A percentile compares a stretch with the other conserved stretches of the same genome.
These are phyloP conservation scores for Dissophora globulifera DNA, from an alignment of 192 early-diverging fungal genomes.

Conservation along the genomic window DNA sequence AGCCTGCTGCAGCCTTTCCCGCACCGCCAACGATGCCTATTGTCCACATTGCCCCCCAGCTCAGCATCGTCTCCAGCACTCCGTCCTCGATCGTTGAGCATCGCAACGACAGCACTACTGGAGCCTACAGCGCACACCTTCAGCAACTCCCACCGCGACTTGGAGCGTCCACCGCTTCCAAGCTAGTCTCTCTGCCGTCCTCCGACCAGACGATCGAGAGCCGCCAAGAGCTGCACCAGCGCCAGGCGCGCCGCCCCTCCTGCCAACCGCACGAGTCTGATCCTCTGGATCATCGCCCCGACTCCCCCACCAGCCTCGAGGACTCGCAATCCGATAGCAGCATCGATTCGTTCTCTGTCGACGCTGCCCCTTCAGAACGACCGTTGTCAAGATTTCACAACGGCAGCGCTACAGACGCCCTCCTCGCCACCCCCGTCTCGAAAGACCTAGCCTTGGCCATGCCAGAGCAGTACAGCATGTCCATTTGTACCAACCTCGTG, in stretches of 20 bases:
- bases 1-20: not conserved
- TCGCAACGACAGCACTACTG: not conserved
- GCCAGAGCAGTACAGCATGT: not conserved
- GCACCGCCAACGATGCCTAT: not conserved
- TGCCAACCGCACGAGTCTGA: not conserved
- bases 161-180: no score
- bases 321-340: conserved; percentile 40
- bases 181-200: no score
- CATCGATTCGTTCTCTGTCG: conserved; percentile 6
- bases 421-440: not conserved
- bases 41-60: conserved; percentile 5
- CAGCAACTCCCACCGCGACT: no score
- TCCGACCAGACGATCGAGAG: not conserved
- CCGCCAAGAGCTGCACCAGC: not conserved
- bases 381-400: conserved; percentile 3
- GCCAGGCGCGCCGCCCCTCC: not conserved
- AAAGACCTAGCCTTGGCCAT: no score
- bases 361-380: conserved; percentile 1
- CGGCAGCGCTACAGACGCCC: not conserved
- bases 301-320: conserved; percentile 43
- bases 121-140: no score
- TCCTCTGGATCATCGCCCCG: conserved; percentile 16
- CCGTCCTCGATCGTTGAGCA: not conserved
- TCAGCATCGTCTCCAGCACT: not conserved
- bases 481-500: not conserved